Evolutionary conservation across 2,329 filamentous ascomycete species (phyloP).

Genomic region (Myriosclerotinia scirpicola): DNA sequence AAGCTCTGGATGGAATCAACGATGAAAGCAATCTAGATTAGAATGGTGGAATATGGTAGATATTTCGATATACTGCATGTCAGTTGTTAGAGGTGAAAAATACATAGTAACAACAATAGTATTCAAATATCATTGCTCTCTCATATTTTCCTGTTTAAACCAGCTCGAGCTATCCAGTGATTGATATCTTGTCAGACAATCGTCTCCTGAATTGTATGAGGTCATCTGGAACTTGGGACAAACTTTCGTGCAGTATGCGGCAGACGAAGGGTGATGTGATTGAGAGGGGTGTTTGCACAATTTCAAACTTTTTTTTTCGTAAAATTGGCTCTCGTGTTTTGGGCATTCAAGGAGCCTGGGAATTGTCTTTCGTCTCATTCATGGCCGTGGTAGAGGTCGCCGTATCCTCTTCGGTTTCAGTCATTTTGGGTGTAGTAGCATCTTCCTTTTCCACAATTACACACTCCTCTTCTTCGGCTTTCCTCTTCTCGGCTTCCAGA

Average conservation of each 20-base stretch:
- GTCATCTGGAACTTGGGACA: not conserved
- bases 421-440: conserved; percentile 17
- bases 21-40: not conserved
- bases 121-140: not conserved
- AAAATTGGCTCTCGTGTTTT: not conserved
- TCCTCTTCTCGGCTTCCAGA: conserved; percentile 32
- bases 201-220: not conserved
- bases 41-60: not conserved
- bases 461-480: conserved; percentile 37
- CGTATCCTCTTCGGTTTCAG: not conserved
- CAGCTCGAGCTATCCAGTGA: not conserved
- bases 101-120: too few species aligned
- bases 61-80: not conserved
- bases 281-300: not conserved
- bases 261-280: not conserved
- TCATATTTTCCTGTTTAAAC: not conserved
- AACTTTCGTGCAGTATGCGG: not conserved
- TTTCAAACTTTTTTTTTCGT: not conserved
- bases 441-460: conserved; percentile 39
- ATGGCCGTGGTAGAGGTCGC: not conserved
- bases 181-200: not conserved
- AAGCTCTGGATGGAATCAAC: too few species aligned
- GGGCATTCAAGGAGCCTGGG: not conserved
- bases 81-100: not conserved
- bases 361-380: not conserved